These are phyloP conservation scores for Astragalus glycyphyllos DNA, from an alignment of 306 rosid species.

Conservation along the genomic window DNA sequence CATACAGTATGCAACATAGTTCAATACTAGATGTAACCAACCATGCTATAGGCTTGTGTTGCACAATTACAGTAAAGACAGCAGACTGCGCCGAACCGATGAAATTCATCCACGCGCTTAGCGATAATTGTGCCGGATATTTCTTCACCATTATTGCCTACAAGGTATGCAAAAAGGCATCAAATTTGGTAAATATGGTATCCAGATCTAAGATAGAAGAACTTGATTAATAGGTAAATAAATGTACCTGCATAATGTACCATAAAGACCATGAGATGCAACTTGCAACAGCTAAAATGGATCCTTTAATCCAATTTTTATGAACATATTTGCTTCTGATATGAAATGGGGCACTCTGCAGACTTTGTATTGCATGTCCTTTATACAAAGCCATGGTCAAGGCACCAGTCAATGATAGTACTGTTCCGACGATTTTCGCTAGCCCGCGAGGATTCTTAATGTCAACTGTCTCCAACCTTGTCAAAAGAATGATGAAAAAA, in stretches of 20 bases:
- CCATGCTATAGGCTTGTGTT: conserved; percentile 47
- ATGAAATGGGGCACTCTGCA: conserved; percentile 38
- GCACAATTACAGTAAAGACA: conserved; percentile 35
- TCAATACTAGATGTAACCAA: conserved; percentile 39
- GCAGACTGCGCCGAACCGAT: conserved; percentile 54
- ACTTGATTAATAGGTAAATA: neutral
- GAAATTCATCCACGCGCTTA: conserved; percentile 53
- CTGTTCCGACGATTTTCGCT: conserved; percentile 52
- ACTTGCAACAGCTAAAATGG: conserved; percentile 50
- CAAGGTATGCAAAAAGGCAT: conserved; percentile 17
- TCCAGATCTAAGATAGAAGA: neutral
- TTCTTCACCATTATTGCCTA: conserved; percentile 52
- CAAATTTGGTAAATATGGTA: neutral
- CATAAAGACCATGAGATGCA: conserved; percentile 57
- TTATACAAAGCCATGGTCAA: conserved; percentile 45
- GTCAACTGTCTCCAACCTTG: conserved; percentile 51
- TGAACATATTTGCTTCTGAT: conserved; percentile 38
- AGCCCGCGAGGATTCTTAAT: conserved; percentile 49
- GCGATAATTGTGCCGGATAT: conserved; percentile 56
- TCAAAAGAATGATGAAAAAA: neutral
- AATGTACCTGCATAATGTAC: conserved; percentile 56
- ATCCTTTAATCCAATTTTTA: conserved; percentile 52
- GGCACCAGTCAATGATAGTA: conserved; percentile 47
- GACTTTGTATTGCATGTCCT: conserved; percentile 50
- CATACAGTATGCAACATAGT: conserved; percentile 32